These are phyloP conservation scores for Caloboletus inedulis DNA, from an alignment of 1,284 basidiomycete species.

Conservation along the genomic window DNA sequence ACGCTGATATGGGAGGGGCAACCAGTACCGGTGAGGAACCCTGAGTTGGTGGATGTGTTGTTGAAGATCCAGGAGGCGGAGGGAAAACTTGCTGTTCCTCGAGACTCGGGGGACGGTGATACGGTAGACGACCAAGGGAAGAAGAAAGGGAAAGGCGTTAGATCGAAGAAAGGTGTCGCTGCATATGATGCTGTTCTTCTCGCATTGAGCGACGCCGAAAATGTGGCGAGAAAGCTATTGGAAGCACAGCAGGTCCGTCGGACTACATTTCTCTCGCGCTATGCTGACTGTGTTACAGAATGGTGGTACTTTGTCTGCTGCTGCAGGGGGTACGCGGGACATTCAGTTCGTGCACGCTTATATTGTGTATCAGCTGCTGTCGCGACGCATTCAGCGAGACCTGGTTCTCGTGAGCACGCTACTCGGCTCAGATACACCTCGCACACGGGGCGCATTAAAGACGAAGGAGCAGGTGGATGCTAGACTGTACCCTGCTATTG, in stretches of 20 bases:
- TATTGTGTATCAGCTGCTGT: conserved; percentile 82
- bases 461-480: conserved; percentile 55
- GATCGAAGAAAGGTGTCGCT: conserved; percentile 69
- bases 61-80: conserved; percentile 82
- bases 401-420: conserved; percentile 75
- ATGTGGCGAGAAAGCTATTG: conserved; percentile 70
- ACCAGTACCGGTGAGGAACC: conserved; percentile 82
- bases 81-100: conserved; percentile 42
- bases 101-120: conserved; percentile 25
- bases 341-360: conserved; percentile 84
- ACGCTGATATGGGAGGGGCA: conserved; percentile 79
- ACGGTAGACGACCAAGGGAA: conserved; percentile 25
- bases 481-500: conserved; percentile 75
- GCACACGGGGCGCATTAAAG: conserved; percentile 34
- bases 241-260: conserved; percentile 72
- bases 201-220: conserved; percentile 85
- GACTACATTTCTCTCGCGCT: background rate
- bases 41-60: conserved; percentile 88
- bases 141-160: conserved; percentile 43
- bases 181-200: conserved; percentile 82
- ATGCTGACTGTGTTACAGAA: conserved; percentile 22
- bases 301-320: conserved; percentile 14
- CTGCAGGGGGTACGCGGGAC: conserved; percentile 55
- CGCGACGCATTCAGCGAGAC: conserved; percentile 84
- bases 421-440: conserved; percentile 40